Base-by-base conservation (phyloP, 331 rosid species). In the Cydonia oblonga region DNA sequence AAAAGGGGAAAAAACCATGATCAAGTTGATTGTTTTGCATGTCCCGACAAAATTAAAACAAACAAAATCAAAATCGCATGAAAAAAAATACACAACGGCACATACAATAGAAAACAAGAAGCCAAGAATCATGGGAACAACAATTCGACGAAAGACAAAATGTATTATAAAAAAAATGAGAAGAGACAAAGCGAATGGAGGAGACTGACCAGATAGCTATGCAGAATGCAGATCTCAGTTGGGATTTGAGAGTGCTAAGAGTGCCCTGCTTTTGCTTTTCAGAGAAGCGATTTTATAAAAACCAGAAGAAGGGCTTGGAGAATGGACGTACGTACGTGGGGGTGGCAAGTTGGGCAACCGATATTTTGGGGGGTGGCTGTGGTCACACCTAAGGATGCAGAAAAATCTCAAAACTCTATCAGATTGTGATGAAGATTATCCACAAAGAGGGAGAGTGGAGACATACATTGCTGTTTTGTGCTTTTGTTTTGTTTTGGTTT, bases 201-300 rank as follows among this genome's bases (percentile, higher is more conserved):
- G 67, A 23, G 52, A n/a, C 77, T 58, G 60, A 84, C 91, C 84
- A 73, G 80, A 54, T 66, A 66, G 72, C 61, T 69, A 24, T 54
- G 76, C 74, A 70, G 75, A 83, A 74, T 80, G 87, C 64, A 69
- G 84, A 89, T 86, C 83, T 68, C 77, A 68, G 51, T 20, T 32
- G 44, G 32, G 68, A n/a, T 62, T 28, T 15, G 12, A 59, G 46
- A 23, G 46, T 30, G 62, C 57, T 9, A 70, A 23, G 38, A 28
- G 46, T 23, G 49, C 70, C 44, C 40, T 69, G 63, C 22, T n/a
- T 53, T 58, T 66, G 9, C 22, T 9, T 52, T 18, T 19, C 22
- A 18, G 44, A 32, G 65, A 71, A 71, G 58, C 62, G 80, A 11
- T 51, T 44, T 66, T 42, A 5, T n/a, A 51, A 53, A 77, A 26